Conservation (phyloP, 169 alveolate species). For the Eimeria necatrix region DNA sequence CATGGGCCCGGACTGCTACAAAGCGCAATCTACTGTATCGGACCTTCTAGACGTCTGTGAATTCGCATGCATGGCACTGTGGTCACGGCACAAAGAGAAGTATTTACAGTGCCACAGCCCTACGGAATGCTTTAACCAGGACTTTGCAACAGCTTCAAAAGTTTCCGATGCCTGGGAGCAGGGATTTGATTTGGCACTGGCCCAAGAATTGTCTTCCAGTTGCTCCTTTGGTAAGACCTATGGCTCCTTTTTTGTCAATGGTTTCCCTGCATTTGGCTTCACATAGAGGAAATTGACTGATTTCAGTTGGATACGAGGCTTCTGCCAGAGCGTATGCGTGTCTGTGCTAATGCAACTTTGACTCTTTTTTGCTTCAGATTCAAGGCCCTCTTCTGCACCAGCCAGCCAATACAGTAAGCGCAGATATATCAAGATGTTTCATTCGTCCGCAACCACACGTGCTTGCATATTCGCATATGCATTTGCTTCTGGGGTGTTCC, state of each 20-base stretch:
- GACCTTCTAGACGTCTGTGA: slow-evolving; percentile 12
- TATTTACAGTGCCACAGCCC: not conserved
- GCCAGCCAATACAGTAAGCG: slow-evolving; percentile 42
- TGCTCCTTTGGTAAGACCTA: slow-evolving; percentile 46
- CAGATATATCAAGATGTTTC: not conserved
- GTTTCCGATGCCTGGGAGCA: not conserved
- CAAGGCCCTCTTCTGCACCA: slow-evolving; percentile 2
- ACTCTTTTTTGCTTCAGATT: not conserved
- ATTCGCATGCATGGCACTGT: slow-evolving; percentile 27
- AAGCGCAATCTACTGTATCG: slow-evolving; percentile 25
- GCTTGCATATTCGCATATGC: too few relatives aligned
- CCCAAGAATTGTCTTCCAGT: slow-evolving; percentile 8
- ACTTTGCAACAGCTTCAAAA: not conserved
- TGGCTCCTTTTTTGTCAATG: not conserved
- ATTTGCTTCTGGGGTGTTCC: too few relatives aligned
- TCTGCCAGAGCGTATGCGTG: not conserved
- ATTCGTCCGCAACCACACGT: too few relatives aligned
- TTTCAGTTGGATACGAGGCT: not conserved
- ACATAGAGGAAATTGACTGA: too few relatives aligned
- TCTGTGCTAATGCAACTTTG: slow-evolving; percentile 16
- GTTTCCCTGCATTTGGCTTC: not conserved
- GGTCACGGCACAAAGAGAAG: slow-evolving; percentile 26
- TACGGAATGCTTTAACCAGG: slow-evolving; percentile 25
- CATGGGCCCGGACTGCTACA: slow-evolving; percentile 62
- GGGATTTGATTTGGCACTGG: not conserved